Percentiles rank a stretch among this genome's conserved stretches.
Evolutionary conservation across 192 early-diverging fungal species (phyloP).

Genomic region (Coemansia sp.): DNA sequence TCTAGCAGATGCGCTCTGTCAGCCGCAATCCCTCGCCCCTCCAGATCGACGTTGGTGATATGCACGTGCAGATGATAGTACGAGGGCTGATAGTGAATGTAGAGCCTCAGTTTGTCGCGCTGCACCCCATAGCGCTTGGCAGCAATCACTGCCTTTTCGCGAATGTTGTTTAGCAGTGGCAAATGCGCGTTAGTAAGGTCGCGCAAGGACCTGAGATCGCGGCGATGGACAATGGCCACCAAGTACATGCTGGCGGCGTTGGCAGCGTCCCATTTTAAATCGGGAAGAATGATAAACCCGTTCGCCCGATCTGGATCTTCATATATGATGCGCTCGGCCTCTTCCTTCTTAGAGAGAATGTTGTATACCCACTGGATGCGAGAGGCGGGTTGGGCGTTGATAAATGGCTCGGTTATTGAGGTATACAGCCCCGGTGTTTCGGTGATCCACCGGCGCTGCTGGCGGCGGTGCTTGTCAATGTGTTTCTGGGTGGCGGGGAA

Average conservation of each 20-base stretch:
- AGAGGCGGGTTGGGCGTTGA: slow-evolving; percentile 56
- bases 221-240: slow-evolving; percentile 56
- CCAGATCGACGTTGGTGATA: slow-evolving; percentile 61
- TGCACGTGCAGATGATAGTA: slow-evolving; percentile 84
- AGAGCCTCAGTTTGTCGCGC: slow-evolving; percentile 60
- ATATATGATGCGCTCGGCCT: slow-evolving; percentile 62
- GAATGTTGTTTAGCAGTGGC: slow-evolving; percentile 60
- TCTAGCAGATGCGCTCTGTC: slow-evolving; percentile 70
- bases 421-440: slow-evolving; percentile 66
- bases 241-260: slow-evolving; percentile 63
- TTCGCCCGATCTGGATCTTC: slow-evolving; percentile 55
- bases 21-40: slow-evolving; percentile 54
- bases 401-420: slow-evolving; percentile 54
- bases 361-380: slow-evolving; percentile 77
- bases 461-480: slow-evolving; percentile 66
- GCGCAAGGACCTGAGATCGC: slow-evolving; percentile 59
- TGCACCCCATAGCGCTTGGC: slow-evolving; percentile 51
- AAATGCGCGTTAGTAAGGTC: slow-evolving; percentile 59
- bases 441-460: slow-evolving; percentile 55
- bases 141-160: slow-evolving; percentile 45
- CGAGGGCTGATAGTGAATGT: slow-evolving; percentile 76
- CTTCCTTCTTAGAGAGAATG: slow-evolving; percentile 61
- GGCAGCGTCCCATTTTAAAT: slow-evolving; percentile 73
- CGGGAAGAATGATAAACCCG: slow-evolving; percentile 74
- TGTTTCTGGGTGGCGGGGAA: slow-evolving; percentile 67